These are phyloP conservation scores for Triticum dicoccoides DNA, from an alignment of 176 grass and related monocot genomes.

Conservation along the genomic window DNA sequence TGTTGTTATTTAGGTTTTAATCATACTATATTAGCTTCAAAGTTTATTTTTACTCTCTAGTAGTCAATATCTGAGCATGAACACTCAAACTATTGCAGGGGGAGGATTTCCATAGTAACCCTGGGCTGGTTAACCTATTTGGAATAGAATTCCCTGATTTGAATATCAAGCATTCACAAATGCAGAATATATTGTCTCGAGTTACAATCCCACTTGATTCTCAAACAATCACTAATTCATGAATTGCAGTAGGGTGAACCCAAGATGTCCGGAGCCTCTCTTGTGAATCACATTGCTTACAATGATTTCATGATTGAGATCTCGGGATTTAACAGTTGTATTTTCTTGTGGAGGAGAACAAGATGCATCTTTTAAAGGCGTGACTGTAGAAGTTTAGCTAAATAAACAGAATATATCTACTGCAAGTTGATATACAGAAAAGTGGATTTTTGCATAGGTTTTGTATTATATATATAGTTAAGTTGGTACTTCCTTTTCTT, in stretches of 20 bases:
- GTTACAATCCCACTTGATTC: conserved; percentile 18
- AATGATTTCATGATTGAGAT: too few relatives aligned
- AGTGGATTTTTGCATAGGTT: background rate
- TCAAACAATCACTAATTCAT: background rate
- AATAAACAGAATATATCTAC: background rate
- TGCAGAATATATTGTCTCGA: conserved; percentile 60
- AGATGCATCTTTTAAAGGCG: background rate
- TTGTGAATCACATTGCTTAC: background rate
- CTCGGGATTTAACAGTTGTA: too few relatives aligned
- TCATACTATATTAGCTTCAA: too few relatives aligned
- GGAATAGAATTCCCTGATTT: too few relatives aligned
- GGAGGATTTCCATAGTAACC: too few relatives aligned
- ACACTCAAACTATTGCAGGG: too few relatives aligned
- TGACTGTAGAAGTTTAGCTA: background rate
- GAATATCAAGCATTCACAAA: conserved; percentile 8
- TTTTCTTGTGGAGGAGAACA: background rate
- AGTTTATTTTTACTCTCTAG: too few relatives aligned
- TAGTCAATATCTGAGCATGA: too few relatives aligned
- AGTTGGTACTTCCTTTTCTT: too few relatives aligned
- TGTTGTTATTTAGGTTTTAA: too few relatives aligned
- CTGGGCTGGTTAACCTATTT: too few relatives aligned
- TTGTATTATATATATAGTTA: too few relatives aligned
- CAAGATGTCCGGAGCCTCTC: background rate
- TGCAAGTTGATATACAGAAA: background rate
- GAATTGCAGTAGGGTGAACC: background rate